A percentile compares a stretch with the other conserved stretches of the same genome.
Conservation (phyloP, 2,329 filamentous ascomycete species). For the Fusarium nelsonii region DNA sequence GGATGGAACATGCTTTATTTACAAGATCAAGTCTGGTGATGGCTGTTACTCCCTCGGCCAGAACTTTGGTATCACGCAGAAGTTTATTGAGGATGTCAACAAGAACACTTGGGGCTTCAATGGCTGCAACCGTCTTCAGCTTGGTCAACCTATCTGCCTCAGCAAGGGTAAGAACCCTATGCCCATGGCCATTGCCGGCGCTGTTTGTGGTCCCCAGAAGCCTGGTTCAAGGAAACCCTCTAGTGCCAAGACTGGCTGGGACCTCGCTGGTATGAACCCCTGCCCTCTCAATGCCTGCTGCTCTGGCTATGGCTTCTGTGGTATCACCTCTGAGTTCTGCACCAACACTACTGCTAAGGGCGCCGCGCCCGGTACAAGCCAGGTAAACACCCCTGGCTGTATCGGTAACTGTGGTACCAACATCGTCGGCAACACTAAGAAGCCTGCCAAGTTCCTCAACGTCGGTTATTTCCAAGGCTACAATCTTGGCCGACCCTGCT, state of each 20-base stretch:
- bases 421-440: constrained; percentile 47
- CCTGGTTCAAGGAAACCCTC: constrained; percentile 46
- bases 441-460: constrained; percentile 45
- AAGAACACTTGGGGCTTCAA: constrained; percentile 56
- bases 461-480: constrained; percentile 54
- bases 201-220: constrained; percentile 53
- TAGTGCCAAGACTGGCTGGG: constrained; percentile 45
- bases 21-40: constrained; percentile 51
- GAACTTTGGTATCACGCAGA: constrained; percentile 51
- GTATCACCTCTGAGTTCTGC: constrained; percentile 60
- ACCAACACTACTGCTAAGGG: constrained; percentile 48
- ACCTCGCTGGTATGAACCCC: constrained; percentile 57
- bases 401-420: constrained; percentile 52
- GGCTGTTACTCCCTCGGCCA: constrained; percentile 51
- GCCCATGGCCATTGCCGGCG: constrained; percentile 49
- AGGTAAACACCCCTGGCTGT: constrained; percentile 45
- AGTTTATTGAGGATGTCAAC: constrained; percentile 55
- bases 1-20: constrained; percentile 54
- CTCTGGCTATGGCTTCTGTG: constrained; percentile 60
- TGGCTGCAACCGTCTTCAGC: constrained; percentile 50
- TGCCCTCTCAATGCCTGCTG: constrained; percentile 61
- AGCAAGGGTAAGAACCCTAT: constrained; percentile 52
- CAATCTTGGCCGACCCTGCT: constrained; percentile 47
- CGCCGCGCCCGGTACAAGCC: constrained; percentile 47
- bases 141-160: constrained; percentile 51